These are phyloP conservation scores for Colletotrichum karsti DNA, from an alignment of 2,329 filamentous ascomycete species.

Conservation along the genomic window DNA sequence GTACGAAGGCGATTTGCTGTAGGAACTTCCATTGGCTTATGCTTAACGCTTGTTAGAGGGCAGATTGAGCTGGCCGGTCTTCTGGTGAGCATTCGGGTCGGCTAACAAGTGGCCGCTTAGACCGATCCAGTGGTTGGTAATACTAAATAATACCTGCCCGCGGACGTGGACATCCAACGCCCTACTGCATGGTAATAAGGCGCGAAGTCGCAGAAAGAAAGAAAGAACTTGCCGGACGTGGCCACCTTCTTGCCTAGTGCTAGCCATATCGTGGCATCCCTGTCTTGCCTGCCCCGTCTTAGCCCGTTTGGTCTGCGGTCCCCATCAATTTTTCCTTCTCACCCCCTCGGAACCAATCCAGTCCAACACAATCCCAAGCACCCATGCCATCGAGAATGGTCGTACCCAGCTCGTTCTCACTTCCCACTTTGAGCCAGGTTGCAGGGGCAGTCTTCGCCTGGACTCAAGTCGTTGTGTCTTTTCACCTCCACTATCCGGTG, in stretches of 20 bases:
- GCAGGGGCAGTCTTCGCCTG: not conserved
- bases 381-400: conserved; percentile 2
- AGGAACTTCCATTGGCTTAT: not conserved
- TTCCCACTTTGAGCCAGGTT: not conserved
- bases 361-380: not conserved
- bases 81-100: not conserved
- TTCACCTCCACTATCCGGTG: not conserved
- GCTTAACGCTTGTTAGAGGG: not conserved
- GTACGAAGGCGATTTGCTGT: not conserved
- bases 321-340: not conserved
- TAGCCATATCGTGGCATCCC: conserved; percentile 17
- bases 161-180: not conserved
- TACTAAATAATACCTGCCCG: not conserved
- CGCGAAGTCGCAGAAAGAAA: not conserved
- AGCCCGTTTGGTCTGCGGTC: conserved; percentile 19
- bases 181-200: not conserved
- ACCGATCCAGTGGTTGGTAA: not conserved
- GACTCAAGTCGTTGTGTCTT: not conserved
- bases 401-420: not conserved
- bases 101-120: conserved; percentile 10
- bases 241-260: conserved; percentile 28
- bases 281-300: conserved; percentile 7
- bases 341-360: conserved; percentile 9
- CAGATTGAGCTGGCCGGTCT: not conserved
- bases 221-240: not conserved